A percentile compares a stretch with the other conserved stretches of the same genome.
phyloP scores from a whole-genome alignment of 2,329 filamentous ascomycete genomes.

The Aspergillus flavus region DNA sequence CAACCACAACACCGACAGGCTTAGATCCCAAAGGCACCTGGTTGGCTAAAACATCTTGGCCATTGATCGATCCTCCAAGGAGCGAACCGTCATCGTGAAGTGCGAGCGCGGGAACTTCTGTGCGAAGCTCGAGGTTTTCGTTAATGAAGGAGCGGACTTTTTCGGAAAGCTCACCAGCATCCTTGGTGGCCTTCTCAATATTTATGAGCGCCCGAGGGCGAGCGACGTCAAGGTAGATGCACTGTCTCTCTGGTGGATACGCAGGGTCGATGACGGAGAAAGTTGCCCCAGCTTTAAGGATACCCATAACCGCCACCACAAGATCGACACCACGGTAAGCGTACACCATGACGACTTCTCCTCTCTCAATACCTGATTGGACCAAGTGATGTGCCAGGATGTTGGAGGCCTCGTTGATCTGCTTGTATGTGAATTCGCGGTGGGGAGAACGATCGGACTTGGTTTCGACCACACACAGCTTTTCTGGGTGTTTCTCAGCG shows the following conservation, averaged over 20 bases:
- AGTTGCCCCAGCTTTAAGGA: slow-evolving; percentile 61
- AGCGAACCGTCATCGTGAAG: slow-evolving; percentile 72
- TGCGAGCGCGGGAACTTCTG: slow-evolving; percentile 72
- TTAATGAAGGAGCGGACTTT: slow-evolving; percentile 69
- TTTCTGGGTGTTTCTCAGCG: slow-evolving; percentile 69
- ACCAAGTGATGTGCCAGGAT: slow-evolving; percentile 77
- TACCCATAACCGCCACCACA: slow-evolving; percentile 79
- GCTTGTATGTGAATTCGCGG: slow-evolving; percentile 76
- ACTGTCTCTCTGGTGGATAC: slow-evolving; percentile 79
- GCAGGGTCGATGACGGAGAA: slow-evolving; percentile 72
- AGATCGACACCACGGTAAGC: slow-evolving; percentile 80
- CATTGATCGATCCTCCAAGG: slow-evolving; percentile 67
- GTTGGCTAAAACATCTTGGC: slow-evolving; percentile 66
- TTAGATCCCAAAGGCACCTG: slow-evolving; percentile 56
- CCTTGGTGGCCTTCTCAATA: slow-evolving; percentile 71
- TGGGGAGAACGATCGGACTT: slow-evolving; percentile 54
- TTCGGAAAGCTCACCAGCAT: slow-evolving; percentile 64
- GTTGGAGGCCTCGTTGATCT: slow-evolving; percentile 85
- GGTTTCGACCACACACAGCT: slow-evolving; percentile 70
- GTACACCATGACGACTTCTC: slow-evolving; percentile 93
- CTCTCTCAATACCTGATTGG: slow-evolving; percentile 70
- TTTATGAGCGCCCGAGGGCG: slow-evolving; percentile 71
- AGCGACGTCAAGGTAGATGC: slow-evolving; percentile 80
- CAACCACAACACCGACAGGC: slow-evolving; percentile 73
- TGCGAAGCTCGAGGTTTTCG: slow-evolving; percentile 71